phyloP scores from a whole-genome alignment of 306 rosid genomes.

The Spatholobus suberectus region DNA sequence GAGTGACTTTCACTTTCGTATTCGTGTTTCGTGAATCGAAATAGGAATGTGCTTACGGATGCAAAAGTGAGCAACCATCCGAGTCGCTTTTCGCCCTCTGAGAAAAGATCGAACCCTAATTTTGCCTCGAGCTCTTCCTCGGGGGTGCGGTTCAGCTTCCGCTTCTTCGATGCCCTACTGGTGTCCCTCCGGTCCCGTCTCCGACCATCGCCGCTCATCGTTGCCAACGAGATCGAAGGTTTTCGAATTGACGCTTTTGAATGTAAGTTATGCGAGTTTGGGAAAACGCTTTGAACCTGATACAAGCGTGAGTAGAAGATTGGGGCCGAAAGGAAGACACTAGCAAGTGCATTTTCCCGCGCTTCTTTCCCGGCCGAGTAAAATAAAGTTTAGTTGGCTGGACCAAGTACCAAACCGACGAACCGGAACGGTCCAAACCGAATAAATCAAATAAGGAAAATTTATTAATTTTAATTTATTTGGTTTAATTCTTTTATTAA shows the following conservation, averaged over 20 bases:
- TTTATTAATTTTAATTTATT: neutral
- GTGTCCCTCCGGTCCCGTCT: constrained; percentile 57
- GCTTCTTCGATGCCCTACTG: constrained; percentile 61
- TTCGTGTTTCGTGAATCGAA: neutral
- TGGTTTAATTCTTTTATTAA: neutral
- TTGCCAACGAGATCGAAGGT: neutral
- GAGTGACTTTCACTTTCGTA: neutral
- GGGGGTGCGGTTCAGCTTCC: constrained; percentile 64
- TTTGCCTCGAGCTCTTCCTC: constrained; percentile 89
- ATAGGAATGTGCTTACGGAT: constrained; percentile 57
- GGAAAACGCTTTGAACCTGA: neutral
- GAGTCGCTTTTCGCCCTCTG: constrained; percentile 85
- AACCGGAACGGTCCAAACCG: neutral
- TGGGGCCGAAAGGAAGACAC: neutral
- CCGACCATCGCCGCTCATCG: constrained; percentile 65
- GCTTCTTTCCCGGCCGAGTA: neutral
- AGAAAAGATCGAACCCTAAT: constrained; percentile 77
- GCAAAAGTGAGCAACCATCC: constrained; percentile 87
- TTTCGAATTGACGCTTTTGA: neutral
- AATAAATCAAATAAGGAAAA: neutral
- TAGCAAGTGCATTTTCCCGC: no score
- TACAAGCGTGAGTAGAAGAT: neutral
- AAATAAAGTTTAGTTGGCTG: neutral
- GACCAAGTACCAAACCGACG: neutral
- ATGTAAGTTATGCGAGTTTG: neutral